A percentile compares a stretch with the other conserved stretches of the same genome.
Evolutionary conservation across 768 basidiomycete species (phyloP).

Genomic region (Boletus sp.): DNA sequence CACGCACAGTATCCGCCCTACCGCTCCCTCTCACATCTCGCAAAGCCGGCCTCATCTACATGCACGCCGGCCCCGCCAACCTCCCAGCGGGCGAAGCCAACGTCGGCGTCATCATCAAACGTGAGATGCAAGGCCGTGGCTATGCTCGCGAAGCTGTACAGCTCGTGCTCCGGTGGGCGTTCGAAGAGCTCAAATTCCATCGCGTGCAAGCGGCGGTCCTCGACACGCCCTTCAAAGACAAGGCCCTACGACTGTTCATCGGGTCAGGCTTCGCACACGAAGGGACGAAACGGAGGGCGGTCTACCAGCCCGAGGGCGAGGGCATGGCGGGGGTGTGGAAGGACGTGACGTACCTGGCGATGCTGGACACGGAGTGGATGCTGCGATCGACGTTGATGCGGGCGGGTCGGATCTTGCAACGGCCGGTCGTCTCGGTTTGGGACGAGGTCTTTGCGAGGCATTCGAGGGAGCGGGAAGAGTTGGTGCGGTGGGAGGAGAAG

Average conservation of each 20-base stretch:
- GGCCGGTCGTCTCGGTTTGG: conserved; percentile 48
- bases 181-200: conserved; percentile 35
- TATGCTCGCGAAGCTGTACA: conserved; percentile 47
- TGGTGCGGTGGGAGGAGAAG: conserved; percentile 51
- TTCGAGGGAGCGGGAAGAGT: conserved; percentile 53
- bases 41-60: conserved; percentile 28
- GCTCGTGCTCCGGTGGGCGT: conserved; percentile 46
- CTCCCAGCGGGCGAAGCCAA: conserved; percentile 43
- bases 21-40: neutral
- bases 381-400: conserved; percentile 31
- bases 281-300: conserved; percentile 57
- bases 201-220: conserved; percentile 42
- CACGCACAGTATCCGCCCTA: neutral
- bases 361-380: conserved; percentile 63
- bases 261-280: conserved; percentile 56
- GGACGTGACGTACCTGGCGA: conserved; percentile 57
- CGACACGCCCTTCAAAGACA: conserved; percentile 42
- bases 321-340: conserved; percentile 47
- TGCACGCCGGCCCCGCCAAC: conserved; percentile 21
- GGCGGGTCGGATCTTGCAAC: neutral
- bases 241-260: conserved; percentile 48
- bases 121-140: conserved; percentile 38
- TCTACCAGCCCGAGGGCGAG: conserved; percentile 41
- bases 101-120: conserved; percentile 52
- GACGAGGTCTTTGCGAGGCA: conserved; percentile 62